Evolutionary conservation across 768 basidiomycete genomes (phyloP).

Genomic region (Auricularia sp.): DNA sequence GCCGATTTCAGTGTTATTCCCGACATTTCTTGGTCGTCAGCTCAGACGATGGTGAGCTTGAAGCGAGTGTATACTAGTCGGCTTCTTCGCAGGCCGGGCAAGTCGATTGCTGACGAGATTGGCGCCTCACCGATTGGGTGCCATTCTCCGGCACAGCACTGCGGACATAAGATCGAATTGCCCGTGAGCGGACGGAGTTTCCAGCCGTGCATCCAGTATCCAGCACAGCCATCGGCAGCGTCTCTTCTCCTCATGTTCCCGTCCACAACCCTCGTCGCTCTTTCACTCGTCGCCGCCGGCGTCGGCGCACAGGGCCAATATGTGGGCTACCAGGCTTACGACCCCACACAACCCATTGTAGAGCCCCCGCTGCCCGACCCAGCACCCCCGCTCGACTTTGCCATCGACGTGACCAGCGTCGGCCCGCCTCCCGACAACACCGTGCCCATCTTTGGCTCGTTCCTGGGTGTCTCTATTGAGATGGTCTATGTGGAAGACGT

Average conservation of each 20-base stretch:
- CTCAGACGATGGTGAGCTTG: neutral
- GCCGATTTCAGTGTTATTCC: neutral
- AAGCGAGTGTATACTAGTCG: no score
- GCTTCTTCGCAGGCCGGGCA: no score
- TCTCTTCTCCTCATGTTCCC: neutral
- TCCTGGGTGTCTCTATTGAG: neutral
- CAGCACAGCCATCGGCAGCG: no score
- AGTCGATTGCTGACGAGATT: no score
- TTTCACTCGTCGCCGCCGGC: neutral
- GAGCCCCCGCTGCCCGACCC: neutral
- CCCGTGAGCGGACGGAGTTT: no score
- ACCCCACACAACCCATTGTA: neutral
- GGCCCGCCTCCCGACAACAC: neutral
- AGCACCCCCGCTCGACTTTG: neutral
- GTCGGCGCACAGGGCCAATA: neutral
- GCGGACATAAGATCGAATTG: no score
- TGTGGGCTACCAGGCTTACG: neutral
- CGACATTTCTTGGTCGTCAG: neutral
- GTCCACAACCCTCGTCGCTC: neutral
- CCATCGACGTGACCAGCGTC: neutral
- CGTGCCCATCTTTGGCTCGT: neutral
- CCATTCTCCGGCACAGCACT: no score
- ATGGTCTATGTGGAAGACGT: neutral
- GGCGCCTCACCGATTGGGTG: no score
- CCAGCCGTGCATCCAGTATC: no score